Evolutionary conservation across 768 basidiomycete genomes (phyloP).

Genomic region (Phaeotremella skinneri): DNA sequence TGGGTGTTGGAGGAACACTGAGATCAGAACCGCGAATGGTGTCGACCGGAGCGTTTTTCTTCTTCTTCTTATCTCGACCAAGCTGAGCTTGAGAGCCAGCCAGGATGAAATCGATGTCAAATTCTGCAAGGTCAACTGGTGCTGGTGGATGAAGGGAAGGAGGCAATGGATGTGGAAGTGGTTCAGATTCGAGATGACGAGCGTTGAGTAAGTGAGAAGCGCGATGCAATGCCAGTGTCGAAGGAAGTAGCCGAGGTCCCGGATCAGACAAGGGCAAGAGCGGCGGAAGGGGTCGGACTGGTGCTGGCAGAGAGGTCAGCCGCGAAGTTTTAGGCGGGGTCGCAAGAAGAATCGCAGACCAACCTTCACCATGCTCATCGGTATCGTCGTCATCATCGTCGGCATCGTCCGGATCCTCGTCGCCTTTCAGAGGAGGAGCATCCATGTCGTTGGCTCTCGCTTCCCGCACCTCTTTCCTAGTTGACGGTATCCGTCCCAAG

Average conservation of each 20-base stretch:
- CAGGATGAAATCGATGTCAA: constrained; percentile 54
- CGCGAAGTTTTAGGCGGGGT: not conserved
- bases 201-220: constrained; percentile 48
- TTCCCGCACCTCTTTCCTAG: constrained; percentile 19
- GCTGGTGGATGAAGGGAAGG: constrained; percentile 49
- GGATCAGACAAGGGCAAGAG: constrained; percentile 50
- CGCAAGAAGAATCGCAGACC: not conserved
- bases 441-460: constrained; percentile 23
- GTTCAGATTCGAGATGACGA: constrained; percentile 45
- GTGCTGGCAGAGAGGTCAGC: constrained; percentile 15
- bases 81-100: constrained; percentile 46
- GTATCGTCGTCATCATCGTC: constrained; percentile 22
- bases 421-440: constrained; percentile 10
- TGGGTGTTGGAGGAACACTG: constrained; percentile 23
- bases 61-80: constrained; percentile 27
- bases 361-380: constrained; percentile 19
- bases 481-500: constrained; percentile 28
- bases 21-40: not conserved
- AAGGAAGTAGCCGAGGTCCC: constrained; percentile 48
- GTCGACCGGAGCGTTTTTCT: constrained; percentile 22
- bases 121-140: constrained; percentile 50
- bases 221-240: constrained; percentile 48
- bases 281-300: constrained; percentile 44
- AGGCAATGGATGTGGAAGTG: constrained; percentile 49
- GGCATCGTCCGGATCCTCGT: constrained; percentile 1